Evolutionary conservation across 2,329 filamentous ascomycete genomes (phyloP), one percentile per base, ranked within the genome.

Genomic region (Fusarium sp.): DNA sequence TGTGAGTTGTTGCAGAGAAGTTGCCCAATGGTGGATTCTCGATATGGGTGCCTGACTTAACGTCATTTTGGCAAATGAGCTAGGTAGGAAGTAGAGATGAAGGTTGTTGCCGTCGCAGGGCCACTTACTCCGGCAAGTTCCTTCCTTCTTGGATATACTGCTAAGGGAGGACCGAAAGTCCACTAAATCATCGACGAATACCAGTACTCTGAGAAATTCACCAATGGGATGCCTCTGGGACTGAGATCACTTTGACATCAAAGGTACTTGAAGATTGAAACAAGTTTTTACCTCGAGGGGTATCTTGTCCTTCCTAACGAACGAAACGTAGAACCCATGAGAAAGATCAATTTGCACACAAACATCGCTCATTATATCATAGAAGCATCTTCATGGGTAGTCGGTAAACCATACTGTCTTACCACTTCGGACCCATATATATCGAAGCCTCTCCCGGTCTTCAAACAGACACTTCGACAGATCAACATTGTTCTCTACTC

Each of bases 401-500:
- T 86, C 83, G 13, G 53, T 74, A 60, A 86, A 86, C 3, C 84
- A 84, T 22, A 83, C 84, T 28, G 75, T 79, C 47, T 76, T 72
- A 5, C 83, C 83, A 62, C 84, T 80, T 60, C 84, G 76, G 62
- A 82, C 75, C 19, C 83, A 57, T 75, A 86, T 74, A 66, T 85
- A 86, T 13, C 71, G 68, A 66, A 83, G 86, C 28, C 77, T 78
- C 10, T 80, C 76, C 7, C 68, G 69, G 30, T 82, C 74, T 7
- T 75, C 71, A 14, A 79, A 68, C 62, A 89, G 68, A 46, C 84
- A 82, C n/a, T 60, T 52, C 6, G 87, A 87, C 50, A 89, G 71
- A 65, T 90, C 87, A 45, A 66, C 66, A 57, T 88, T 87, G 32
- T 79, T 74, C 4, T 85, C 81, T 17, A 88, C 74, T 50, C 80